phyloP scores from a whole-genome alignment of 2,329 filamentous ascomycete genomes.

The Phialocephala subalpina region DNA sequence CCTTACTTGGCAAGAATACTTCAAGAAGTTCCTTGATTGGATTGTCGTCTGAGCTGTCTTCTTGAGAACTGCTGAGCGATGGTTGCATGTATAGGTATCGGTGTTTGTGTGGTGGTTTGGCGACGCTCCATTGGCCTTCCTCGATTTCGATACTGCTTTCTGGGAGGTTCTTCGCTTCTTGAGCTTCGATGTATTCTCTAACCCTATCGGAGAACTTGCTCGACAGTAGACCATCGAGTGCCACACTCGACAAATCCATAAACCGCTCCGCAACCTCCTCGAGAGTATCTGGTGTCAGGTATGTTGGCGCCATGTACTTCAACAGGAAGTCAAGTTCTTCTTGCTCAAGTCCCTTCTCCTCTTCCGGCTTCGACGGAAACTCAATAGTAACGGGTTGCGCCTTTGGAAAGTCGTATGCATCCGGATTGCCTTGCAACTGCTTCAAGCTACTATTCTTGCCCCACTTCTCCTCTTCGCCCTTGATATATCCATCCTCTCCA shows the following conservation, averaged over 20 bases:
- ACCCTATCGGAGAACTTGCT: conserved; percentile 79
- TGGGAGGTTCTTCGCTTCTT: conserved; percentile 61
- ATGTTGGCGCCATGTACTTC: conserved; percentile 88
- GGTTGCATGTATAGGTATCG: conserved; percentile 84
- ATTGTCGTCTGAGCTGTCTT: conserved; percentile 44
- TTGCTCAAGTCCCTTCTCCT: conserved; percentile 72
- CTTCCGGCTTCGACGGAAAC: conserved; percentile 36
- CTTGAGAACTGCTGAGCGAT: conserved; percentile 41
- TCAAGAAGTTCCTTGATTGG: conserved; percentile 82
- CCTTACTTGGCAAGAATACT: conserved; percentile 80
- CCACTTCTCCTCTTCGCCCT: conserved; percentile 87
- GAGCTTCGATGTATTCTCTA: conserved; percentile 72
- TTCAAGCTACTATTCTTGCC: conserved; percentile 90
- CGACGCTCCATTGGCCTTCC: conserved; percentile 73
- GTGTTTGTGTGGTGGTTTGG: conserved; percentile 93
- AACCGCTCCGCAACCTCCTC: conserved; percentile 85
- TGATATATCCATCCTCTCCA: conserved; percentile 90
- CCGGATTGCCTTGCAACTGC: conserved; percentile 90
- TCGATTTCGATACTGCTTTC: conserved; percentile 63
- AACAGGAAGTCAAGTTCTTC: conserved; percentile 88
- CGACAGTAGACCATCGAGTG: conserved; percentile 79
- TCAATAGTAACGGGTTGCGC: conserved; percentile 60
- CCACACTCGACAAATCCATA: conserved; percentile 82
- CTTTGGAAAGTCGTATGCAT: conserved; percentile 85
- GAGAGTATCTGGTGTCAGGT: conserved; percentile 90